Evolutionary conservation across 345 rosid genomes (phyloP).

Genomic region (Lumnitzera racemosa): DNA sequence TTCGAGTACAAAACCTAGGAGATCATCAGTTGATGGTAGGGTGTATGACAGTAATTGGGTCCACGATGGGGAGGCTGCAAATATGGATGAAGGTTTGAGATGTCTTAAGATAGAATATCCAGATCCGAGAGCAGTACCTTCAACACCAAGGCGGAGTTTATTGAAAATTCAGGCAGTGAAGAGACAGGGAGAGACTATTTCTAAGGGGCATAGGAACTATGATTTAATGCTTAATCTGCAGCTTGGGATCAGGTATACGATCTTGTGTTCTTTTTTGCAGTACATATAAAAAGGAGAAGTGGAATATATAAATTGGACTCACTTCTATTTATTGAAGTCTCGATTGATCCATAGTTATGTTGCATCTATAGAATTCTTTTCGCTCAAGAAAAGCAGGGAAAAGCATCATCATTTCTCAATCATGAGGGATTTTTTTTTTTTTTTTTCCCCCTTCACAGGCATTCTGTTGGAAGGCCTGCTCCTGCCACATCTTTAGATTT

Average conservation of each 20-base stretch:
- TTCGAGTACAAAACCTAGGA: slow-evolving; percentile 1
- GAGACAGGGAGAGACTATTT: slow-evolving; percentile 56
- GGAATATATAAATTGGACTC: no score
- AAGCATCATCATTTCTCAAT: no score
- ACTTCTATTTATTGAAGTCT: no score
- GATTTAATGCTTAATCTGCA: slow-evolving; percentile 70
- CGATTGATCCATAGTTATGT: no score
- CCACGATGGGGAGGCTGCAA: slow-evolving; percentile 38
- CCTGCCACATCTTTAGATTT: slow-evolving; percentile 50
- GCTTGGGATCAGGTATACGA: slow-evolving; percentile 51
- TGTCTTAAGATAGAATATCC: slow-evolving; percentile 35
- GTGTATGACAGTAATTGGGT: slow-evolving; percentile 24
- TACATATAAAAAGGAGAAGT: no score
- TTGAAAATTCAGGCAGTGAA: slow-evolving; percentile 28
- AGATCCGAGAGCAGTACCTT: slow-evolving; percentile 8
- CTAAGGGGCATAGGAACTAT: slow-evolving; percentile 55
- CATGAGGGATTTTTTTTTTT: no score
- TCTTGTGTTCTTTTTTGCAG: background rate
- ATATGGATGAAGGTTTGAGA: slow-evolving; percentile 33
- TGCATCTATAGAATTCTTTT: no score
- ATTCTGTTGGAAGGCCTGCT: slow-evolving; percentile 65
- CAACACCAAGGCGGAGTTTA: slow-evolving; percentile 12
- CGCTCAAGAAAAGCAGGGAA: no score
- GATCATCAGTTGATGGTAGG: slow-evolving; percentile 19
- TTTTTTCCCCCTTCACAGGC: slow-evolving; percentile 9